These are phyloP conservation scores for Cladosporium sp. DNA, from an alignment of 2,329 filamentous ascomycete genomes.

Conservation along the genomic window DNA sequence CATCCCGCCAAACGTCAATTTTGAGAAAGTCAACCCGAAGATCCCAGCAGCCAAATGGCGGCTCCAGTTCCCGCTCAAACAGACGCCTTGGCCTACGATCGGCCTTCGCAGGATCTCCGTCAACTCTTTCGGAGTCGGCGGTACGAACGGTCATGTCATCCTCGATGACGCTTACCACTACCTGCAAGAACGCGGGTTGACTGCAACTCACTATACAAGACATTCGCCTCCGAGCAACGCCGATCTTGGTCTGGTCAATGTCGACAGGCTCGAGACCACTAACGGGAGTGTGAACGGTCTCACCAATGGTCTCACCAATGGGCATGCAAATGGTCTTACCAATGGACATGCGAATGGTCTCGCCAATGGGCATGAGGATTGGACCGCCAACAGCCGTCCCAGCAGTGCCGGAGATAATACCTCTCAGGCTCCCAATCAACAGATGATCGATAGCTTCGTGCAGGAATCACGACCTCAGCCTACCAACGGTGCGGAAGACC, in stretches of 20 bases:
- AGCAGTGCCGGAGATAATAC: not conserved
- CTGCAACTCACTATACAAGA: not conserved
- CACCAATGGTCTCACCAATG: not conserved
- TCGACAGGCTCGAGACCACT: not conserved
- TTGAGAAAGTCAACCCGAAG: slow-evolving; percentile 22
- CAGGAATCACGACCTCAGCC: not conserved
- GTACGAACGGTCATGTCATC: slow-evolving; percentile 27
- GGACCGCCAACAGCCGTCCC: not conserved
- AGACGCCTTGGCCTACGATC: slow-evolving; percentile 28
- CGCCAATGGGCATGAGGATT: not conserved
- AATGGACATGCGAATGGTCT: not conserved
- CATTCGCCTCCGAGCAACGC: not conserved
- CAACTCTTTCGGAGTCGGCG: slow-evolving; percentile 27
- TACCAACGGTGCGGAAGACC: not conserved
- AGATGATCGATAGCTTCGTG: not conserved
- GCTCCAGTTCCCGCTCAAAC: slow-evolving; percentile 16
- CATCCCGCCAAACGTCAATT: slow-evolving; percentile 24
- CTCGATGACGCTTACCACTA: slow-evolving; percentile 16
- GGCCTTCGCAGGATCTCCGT: slow-evolving; percentile 13
- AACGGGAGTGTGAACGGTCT: not conserved
- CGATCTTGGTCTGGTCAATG: not conserved
- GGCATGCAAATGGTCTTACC: not conserved
- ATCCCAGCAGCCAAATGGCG: slow-evolving; percentile 26
- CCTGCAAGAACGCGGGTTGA: not conserved
- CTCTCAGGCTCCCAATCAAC: not conserved